These are phyloP conservation scores for Aquilaria sinensis DNA, from an alignment of 345 rosid genomes.

Conservation along the genomic window DNA sequence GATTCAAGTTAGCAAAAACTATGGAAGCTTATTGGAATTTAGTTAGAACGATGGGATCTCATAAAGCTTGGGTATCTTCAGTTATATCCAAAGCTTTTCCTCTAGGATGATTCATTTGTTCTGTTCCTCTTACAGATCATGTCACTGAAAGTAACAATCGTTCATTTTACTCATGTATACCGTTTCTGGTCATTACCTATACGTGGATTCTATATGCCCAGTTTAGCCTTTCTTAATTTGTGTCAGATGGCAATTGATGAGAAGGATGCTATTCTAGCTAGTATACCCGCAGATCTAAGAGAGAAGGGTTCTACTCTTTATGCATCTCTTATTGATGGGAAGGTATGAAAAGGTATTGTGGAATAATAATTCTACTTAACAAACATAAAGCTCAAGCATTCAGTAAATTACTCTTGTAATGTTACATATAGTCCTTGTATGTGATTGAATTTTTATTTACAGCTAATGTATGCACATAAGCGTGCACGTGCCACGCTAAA, in stretches of 20 bases:
- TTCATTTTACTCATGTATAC: neutral
- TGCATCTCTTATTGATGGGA: slow-evolving; percentile 68
- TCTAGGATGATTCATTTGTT: neutral
- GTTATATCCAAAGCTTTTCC: neutral
- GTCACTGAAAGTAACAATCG: neutral
- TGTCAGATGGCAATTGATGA: slow-evolving; percentile 69
- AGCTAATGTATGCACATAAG: too few relatives aligned
- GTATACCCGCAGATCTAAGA: slow-evolving; percentile 66
- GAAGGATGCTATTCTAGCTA: slow-evolving; percentile 63
- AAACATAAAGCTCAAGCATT: neutral
- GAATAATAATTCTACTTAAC: slow-evolving; percentile 5
- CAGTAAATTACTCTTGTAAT: neutral
- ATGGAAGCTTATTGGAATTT: too few relatives aligned
- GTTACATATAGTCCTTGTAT: too few relatives aligned
- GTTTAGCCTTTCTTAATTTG: slow-evolving; percentile 7
- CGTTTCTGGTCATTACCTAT: neutral
- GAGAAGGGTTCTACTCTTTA: slow-evolving; percentile 61
- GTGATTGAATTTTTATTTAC: too few relatives aligned
- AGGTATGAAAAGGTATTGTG: slow-evolving; percentile 18
- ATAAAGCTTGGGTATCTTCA: neutral
- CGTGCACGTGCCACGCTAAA: too few relatives aligned
- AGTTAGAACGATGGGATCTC: neutral
- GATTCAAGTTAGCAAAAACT: too few relatives aligned
- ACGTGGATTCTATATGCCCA: neutral
- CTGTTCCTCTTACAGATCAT: neutral